phyloP scores from a whole-genome alignment of 208 protist species.

The Trypanosoma avium region DNA sequence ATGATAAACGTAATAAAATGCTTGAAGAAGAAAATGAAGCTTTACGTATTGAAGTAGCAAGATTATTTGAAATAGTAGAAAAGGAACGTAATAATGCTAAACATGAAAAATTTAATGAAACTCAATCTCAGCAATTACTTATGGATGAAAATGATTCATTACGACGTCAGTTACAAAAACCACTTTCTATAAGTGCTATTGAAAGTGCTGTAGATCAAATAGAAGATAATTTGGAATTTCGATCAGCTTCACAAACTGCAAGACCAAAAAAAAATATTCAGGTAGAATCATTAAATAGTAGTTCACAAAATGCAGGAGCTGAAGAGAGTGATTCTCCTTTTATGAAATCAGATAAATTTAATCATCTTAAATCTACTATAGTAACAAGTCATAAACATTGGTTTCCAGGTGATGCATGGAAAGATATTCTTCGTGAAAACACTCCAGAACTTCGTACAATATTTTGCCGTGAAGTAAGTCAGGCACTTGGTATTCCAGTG shows the following conservation, averaged over 20 bases:
- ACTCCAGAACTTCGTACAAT: slow-evolving; percentile 43
- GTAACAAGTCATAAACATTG: slow-evolving; percentile 28
- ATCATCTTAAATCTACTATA: background rate
- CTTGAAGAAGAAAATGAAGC: slow-evolving; percentile 25
- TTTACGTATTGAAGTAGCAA: slow-evolving; percentile 29
- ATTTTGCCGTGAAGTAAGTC: slow-evolving; percentile 43
- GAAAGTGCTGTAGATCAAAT: too few relatives aligned
- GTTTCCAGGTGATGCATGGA: slow-evolving; percentile 57
- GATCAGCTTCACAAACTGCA: too few relatives aligned
- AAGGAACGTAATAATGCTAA: slow-evolving; percentile 24
- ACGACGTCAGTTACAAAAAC: slow-evolving; percentile 4
- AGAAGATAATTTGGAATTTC: too few relatives aligned
- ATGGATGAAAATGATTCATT: slow-evolving; percentile 35
- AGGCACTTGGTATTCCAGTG: slow-evolving; percentile 38
- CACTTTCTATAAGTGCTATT: background rate
- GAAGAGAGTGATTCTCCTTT: background rate
- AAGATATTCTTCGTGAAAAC: slow-evolving; percentile 46
- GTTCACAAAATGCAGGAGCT: slow-evolving; percentile 5
- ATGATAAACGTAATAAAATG: background rate
- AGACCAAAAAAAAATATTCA: too few relatives aligned
- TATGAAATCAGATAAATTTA: background rate
- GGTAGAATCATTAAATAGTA: too few relatives aligned
- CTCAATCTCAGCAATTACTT: slow-evolving; percentile 31
- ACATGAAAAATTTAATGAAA: slow-evolving; percentile 30
- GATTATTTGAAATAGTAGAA: slow-evolving; percentile 20